Conservation (phyloP, 2,329 filamentous ascomycete genomes). For the Helotiales sp. region DNA sequence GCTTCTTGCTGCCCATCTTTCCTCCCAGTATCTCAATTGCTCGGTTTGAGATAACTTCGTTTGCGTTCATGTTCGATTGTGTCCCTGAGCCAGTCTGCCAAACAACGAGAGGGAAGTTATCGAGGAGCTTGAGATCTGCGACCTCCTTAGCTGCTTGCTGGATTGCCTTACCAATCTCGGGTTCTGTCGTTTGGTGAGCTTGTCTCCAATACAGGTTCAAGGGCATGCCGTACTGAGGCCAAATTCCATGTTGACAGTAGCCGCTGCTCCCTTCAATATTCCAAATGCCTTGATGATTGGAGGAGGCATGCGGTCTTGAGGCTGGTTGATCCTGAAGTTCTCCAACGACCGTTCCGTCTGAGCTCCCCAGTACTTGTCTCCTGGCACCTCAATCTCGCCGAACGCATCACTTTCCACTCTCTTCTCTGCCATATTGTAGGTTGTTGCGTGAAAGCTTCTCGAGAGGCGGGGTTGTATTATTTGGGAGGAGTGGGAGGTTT, state of each 20-base stretch:
- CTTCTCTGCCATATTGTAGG: slow-evolving; percentile 47
- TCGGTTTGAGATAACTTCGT: slow-evolving; percentile 99
- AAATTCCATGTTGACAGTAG: slow-evolving; percentile 91
- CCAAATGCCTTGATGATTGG: slow-evolving; percentile 92
- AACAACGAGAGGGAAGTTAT: slow-evolving; percentile 97
- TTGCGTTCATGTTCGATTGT: slow-evolving; percentile 99
- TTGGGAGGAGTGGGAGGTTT: slow-evolving; percentile 13
- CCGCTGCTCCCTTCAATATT: slow-evolving; percentile 94
- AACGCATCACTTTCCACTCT: slow-evolving; percentile 96
- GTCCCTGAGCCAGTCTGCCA: slow-evolving; percentile 99
- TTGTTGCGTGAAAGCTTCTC: slow-evolving; percentile 33
- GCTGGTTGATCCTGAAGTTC: slow-evolving; percentile 99
- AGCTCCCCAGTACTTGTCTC: slow-evolving; percentile 97
- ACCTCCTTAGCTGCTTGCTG: slow-evolving; percentile 94
- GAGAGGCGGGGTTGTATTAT: slow-evolving; percentile 22
- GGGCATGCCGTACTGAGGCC: slow-evolving; percentile 67
- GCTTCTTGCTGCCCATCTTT: slow-evolving; percentile 93
- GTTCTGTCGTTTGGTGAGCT: slow-evolving; percentile 56
- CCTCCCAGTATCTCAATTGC: slow-evolving; percentile 97
- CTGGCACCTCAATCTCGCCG: slow-evolving; percentile 89
- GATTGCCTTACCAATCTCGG: slow-evolving; percentile 87
- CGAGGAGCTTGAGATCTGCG: slow-evolving; percentile 86
- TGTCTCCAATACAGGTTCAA: slow-evolving; percentile 5
- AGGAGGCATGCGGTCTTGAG: slow-evolving; percentile 96
- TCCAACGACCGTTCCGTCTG: slow-evolving; percentile 94